Conservation (phyloP, 1,284 basidiomycete genomes). For the Meripilus lineatus region DNA sequence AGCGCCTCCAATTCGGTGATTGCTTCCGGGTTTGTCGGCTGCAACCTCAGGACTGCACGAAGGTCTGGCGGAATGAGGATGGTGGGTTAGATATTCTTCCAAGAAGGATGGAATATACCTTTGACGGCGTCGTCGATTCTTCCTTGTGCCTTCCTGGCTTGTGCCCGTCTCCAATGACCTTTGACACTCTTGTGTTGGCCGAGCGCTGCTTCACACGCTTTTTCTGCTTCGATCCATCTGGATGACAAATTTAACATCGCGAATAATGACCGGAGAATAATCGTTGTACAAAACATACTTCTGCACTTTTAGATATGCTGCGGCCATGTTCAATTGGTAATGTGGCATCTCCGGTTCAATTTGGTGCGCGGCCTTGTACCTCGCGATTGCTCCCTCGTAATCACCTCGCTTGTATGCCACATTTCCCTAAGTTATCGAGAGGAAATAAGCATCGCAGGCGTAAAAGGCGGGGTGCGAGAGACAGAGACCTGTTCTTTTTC, state of each 20-base stretch:
- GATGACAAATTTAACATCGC: not conserved
- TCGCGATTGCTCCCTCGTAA: slow-evolving; percentile 46
- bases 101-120: slow-evolving; percentile 33
- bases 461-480: slow-evolving; percentile 1
- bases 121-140: slow-evolving; percentile 54
- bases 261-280: slow-evolving; percentile 3
- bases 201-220: slow-evolving; percentile 58
- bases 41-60: slow-evolving; percentile 50
- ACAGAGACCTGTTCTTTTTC: slow-evolving; percentile 57
- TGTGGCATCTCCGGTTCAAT: slow-evolving; percentile 67
- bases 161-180: slow-evolving; percentile 60
- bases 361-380: slow-evolving; percentile 51
- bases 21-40: slow-evolving; percentile 57
- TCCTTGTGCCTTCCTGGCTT: slow-evolving; percentile 54
- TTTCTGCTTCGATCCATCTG: slow-evolving; percentile 66
- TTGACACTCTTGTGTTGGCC: slow-evolving; percentile 60
- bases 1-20: slow-evolving; percentile 45
- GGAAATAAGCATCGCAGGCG: slow-evolving; percentile 4
- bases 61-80: slow-evolving; percentile 37
- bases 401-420: slow-evolving; percentile 56
- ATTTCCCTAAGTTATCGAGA: slow-evolving; percentile 47
- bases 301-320: slow-evolving; percentile 59
- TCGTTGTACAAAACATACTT: slow-evolving; percentile 39
- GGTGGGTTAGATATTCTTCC: not conserved
- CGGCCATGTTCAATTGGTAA: slow-evolving; percentile 68